These are phyloP conservation scores for Fragilariopsis cylindrus DNA, from an alignment of 108 stramenopile species.

Conservation along the genomic window DNA sequence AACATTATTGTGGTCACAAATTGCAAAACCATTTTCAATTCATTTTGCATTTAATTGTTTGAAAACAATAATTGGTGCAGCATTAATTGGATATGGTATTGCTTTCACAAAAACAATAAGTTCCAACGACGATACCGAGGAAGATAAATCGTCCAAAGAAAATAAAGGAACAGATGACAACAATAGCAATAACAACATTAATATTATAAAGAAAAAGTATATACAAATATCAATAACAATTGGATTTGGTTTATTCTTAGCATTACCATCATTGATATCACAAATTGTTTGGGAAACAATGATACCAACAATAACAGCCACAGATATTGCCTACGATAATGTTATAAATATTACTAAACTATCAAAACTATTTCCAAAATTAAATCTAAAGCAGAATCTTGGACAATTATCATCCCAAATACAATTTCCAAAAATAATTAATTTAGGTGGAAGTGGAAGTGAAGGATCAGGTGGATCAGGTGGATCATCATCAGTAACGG, in stretches of 20 bases:
- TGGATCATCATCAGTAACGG: no score
- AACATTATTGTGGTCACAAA: not conserved
- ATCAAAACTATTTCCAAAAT: no score
- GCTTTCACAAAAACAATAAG: not conserved
- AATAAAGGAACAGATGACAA: not conserved
- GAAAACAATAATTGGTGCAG: constrained; percentile 2
- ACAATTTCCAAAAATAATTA: no score
- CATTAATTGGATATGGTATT: constrained; percentile 10
- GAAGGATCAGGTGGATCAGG: no score
- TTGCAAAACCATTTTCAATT: constrained; percentile 4
- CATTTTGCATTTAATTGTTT: constrained; percentile 1
- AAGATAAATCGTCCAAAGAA: not conserved
- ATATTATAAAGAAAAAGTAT: not conserved
- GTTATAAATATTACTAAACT: not conserved
- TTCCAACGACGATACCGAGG: not conserved
- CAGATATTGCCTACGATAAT: constrained; percentile 4
- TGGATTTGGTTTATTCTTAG: constrained; percentile 11
- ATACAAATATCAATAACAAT: not conserved
- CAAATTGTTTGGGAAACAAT: constrained; percentile 17
- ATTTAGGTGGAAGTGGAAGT: no score
- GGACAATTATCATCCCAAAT: no score
- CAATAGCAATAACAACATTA: not conserved
- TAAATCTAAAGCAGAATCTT: no score
- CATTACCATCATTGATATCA: not conserved
- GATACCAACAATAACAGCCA: constrained; percentile 17